Base-by-base conservation (phyloP, 768 basidiomycete genomes). In the Pleurotus cornucopiae region DNA sequence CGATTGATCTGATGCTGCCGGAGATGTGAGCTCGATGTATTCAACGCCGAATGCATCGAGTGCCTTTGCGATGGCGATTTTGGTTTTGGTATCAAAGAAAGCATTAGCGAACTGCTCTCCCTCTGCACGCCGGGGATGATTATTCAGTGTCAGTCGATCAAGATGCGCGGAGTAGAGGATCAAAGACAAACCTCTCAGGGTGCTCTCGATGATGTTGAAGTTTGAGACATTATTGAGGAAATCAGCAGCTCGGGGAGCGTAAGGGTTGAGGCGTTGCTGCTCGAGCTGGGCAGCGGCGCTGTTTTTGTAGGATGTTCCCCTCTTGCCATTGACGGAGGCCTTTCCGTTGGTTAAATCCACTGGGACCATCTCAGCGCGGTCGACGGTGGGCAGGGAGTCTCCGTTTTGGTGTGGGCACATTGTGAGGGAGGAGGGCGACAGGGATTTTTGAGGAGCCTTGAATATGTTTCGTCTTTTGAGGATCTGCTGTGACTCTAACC, bases 81-180 rank as follows among this genome's bases (percentile, higher is more conserved):
- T 99, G 75, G 95, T 98, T 79, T 95, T 94, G 69, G 94, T 94
- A 69, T 97, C 96, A 70, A 98, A 99, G 82, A 99, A 99, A 54
- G 97, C 96, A 68, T 98, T 99, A 60, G 97, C 97, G 66, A 99
- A 99, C 71, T 99, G 95, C 71, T 97, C 95, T 57, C 94, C 95
- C 88, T 97, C 95, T 96, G 64, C 39, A 49, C 40, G 58, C 12
- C 49, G 30, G 58, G 53, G 23, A 49, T 41, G 20, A 48, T 13
- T 20, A 43, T 54, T 6, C 30, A 30, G 30, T 30, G 30, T 30
- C 30, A 34, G 9, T 34, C 30, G 9, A 34, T 34, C 30, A 34
- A 34, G 30, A 34, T 34, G 30, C 7, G 30, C 30, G 30, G 30
- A 34, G 30, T 34, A 7, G 30, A 25, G 26, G 45, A 44, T 44